These are phyloP conservation scores for Schwanniomyces polymorphus DNA, from an alignment of 805 yeast genomes.

Conservation along the genomic window DNA sequence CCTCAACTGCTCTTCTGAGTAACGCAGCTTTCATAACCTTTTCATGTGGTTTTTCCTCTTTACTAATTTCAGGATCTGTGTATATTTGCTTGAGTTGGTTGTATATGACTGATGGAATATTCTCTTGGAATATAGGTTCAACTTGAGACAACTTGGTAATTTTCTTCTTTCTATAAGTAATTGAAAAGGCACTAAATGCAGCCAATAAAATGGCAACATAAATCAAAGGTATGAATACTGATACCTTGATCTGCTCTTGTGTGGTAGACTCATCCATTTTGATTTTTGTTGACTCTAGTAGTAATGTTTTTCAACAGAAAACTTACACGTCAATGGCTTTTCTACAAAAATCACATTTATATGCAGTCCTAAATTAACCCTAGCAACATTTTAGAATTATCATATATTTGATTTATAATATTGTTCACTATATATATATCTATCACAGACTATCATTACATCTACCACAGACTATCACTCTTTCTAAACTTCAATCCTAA, in stretches of 20 bases:
- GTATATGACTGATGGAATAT: conserved; percentile 65
- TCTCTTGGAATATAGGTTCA: conserved; percentile 73
- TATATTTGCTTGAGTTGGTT: conserved; percentile 51
- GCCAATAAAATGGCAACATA: conserved; percentile 70
- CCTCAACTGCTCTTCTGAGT: conserved; percentile 73
- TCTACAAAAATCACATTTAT: background rate
- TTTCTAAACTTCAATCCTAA: conserved; percentile 63
- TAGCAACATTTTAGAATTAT: background rate
- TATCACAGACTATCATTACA: no score
- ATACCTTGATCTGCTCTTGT: conserved; percentile 28
- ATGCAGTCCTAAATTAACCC: background rate
- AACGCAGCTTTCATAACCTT: conserved; percentile 67
- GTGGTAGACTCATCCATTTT: conserved; percentile 18
- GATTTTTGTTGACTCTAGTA: background rate
- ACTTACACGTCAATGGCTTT: background rate
- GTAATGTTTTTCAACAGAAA: background rate
- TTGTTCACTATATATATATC: background rate
- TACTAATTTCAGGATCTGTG: conserved; percentile 37
- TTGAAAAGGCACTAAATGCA: conserved; percentile 68
- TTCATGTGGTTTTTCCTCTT: conserved; percentile 63
- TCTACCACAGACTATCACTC: conserved; percentile 51
- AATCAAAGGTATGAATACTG: conserved; percentile 64
- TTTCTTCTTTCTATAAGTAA: conserved; percentile 61
- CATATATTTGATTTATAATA: background rate
- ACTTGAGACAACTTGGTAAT: conserved; percentile 53